phyloP scores from a whole-genome alignment of 2,329 filamentous ascomycete genomes.

The Trichoderma koningiopsis region DNA sequence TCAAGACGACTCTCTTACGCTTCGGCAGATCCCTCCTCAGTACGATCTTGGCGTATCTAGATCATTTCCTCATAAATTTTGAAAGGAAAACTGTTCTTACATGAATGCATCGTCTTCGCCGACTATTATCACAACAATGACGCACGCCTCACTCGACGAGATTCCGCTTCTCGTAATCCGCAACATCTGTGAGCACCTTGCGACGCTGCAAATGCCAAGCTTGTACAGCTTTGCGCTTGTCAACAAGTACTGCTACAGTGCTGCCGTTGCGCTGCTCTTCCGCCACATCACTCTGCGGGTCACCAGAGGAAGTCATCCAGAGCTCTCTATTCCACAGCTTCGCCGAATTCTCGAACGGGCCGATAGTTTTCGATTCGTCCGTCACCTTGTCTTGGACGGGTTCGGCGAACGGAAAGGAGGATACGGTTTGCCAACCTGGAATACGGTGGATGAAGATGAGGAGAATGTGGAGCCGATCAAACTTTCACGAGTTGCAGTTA shows the following conservation, averaged over 20 bases:
- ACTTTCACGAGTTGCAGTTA: not conserved
- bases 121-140: not conserved
- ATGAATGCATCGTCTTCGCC: not conserved
- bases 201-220: not conserved
- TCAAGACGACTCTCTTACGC: not conserved
- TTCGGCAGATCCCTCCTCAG: not conserved
- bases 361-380: not conserved
- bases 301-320: not conserved
- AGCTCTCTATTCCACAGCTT: not conserved
- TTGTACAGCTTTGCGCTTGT: not conserved
- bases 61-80: not conserved
- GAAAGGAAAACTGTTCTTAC: not conserved
- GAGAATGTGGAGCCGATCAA: not conserved
- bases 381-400: not conserved
- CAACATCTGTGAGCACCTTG: not conserved
- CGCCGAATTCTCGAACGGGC: not conserved
- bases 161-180: not conserved
- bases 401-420: not conserved
- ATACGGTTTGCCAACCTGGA: not conserved
- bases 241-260: not conserved
- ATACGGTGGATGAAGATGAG: not conserved
- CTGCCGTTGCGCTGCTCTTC: constrained; percentile 1
- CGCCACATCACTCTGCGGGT: not conserved
- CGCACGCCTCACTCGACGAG: not conserved
- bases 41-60: not conserved